A percentile compares a stretch with the other conserved stretches of the same genome.
phyloP scores from a whole-genome alignment of 192 early-diverging fungal species.

The Martensiomyces pterosporus region DNA sequence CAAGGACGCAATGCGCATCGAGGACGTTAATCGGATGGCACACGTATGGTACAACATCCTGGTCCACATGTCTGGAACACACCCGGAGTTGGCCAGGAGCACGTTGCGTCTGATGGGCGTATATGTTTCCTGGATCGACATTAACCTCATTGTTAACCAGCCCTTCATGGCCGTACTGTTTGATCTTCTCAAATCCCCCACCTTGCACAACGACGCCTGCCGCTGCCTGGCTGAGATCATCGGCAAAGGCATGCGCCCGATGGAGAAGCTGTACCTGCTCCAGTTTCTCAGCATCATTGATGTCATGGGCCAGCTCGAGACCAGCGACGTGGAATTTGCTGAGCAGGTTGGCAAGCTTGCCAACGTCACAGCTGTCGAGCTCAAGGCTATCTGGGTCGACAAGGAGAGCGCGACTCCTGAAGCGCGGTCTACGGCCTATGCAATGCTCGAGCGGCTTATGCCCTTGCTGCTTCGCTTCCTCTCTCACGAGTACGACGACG shows the following conservation, averaged over 20 bases:
- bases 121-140: constrained; percentile 97
- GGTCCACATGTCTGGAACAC: constrained; percentile 49
- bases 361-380: constrained; percentile 40
- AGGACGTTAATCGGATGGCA: constrained; percentile 68
- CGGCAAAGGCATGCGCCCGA: constrained; percentile 86
- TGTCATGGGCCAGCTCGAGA: constrained; percentile 36
- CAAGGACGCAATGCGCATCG: constrained; percentile 88
- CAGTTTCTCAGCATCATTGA: constrained; percentile 56
- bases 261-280: constrained; percentile 85
- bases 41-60: constrained; percentile 75
- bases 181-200: constrained; percentile 58
- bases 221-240: constrained; percentile 83
- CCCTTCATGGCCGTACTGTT: constrained; percentile 72
- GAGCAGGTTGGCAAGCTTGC: constrained; percentile 40
- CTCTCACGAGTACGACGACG: constrained; percentile 79
- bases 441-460: constrained; percentile 69
- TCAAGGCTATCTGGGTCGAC: constrained; percentile 38
- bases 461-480: constrained; percentile 78
- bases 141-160: constrained; percentile 82
- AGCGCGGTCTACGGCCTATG: constrained; percentile 50
- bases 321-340: constrained; percentile 37
- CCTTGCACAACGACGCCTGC: constrained; percentile 69
- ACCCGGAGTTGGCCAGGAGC: constrained; percentile 60
- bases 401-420: constrained; percentile 32
- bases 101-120: constrained; percentile 72